Evolutionary conservation across 805 yeast genomes (phyloP), one percentile per base, ranked within the genome.

Genomic region (Barnettozyma pratensis): DNA sequence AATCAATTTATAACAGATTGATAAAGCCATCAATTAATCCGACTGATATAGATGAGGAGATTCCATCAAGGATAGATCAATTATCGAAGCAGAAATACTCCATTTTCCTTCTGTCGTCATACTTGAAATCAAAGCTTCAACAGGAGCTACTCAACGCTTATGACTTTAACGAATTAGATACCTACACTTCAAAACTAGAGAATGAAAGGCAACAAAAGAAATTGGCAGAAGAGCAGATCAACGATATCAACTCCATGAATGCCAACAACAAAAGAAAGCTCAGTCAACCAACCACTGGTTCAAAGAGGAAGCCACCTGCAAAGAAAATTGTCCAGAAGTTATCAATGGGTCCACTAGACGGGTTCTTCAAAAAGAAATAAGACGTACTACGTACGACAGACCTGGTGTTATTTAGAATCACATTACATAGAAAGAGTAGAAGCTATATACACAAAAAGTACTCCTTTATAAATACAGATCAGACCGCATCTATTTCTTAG

Each of bases 281-380:
- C 45, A 43, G 39, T 37, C 52, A 39, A 49, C 52, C 37, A 61
- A 62, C 35, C 56, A 19, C 19, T 19, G 66, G 39, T 45, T 64
- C 29, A 46, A 52, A 40, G 54, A 63, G 46, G 61, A 57, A 48
- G 43, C 59, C 57, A 14, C 47, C 61, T 4, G 55, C 56, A 1
- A 66, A 73, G 67, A 57, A 66, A 63, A 41, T 64, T 30, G 73
- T 71, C 50, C 80, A 79, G 3, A 79, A 78, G 1, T 69, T 71
- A 2, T 84, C 84, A 1, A 77, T 70, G 55, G 90, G 94, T 1
- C 87, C 89, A 1, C 66, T 85, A 29, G 92, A 85, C 59, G 76
- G 79, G 46, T 83, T 85, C 54, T 85, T 57, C 63, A 79, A 74
- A 54, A 76, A 68, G 53, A 68, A 65, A 42, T 60, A 55, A 46